Evolutionary conservation across 441 rosid species (phyloP).

Genomic region (Gossypium gossypioides): DNA sequence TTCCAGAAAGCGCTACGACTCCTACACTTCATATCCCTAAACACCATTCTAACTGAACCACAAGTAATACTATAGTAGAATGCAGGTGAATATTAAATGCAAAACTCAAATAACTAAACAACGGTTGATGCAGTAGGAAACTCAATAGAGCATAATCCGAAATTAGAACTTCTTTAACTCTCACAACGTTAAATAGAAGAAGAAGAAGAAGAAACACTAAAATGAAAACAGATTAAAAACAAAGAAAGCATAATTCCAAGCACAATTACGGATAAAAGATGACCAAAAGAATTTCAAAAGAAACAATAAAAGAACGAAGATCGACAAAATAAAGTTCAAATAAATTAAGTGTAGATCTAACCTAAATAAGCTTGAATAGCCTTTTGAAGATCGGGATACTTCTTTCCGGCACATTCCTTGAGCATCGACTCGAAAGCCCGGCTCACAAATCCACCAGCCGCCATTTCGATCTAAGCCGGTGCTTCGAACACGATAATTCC

Average conservation of each 20-base stretch:
- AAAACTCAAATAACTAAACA: not conserved
- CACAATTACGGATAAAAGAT: not conserved
- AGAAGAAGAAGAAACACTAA: not conserved
- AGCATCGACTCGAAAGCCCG: conserved; percentile 95
- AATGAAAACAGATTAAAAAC: not conserved
- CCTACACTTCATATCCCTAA: not conserved
- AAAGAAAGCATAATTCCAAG: not conserved
- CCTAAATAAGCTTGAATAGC: conserved; percentile 74
- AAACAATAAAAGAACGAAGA: not conserved
- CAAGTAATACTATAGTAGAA: not conserved
- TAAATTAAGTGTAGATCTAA: conserved; percentile 23
- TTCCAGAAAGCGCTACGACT: not conserved
- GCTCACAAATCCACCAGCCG: conserved; percentile 89
- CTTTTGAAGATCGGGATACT: conserved; percentile 77
- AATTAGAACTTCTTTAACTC: not conserved
- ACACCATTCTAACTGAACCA: not conserved
- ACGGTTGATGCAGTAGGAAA: not conserved
- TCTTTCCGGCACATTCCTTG: conserved; percentile 82
- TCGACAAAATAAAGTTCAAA: not conserved
- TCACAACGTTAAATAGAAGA: not conserved
- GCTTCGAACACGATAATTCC: not conserved
- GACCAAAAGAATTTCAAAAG: not conserved
- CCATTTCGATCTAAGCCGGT: conserved; percentile 31
- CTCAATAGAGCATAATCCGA: not conserved
- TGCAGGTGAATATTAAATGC: not conserved